These are phyloP conservation scores for Solanum hybrid DNA, from an alignment of 305 asterid species.

Conservation along the genomic window DNA sequence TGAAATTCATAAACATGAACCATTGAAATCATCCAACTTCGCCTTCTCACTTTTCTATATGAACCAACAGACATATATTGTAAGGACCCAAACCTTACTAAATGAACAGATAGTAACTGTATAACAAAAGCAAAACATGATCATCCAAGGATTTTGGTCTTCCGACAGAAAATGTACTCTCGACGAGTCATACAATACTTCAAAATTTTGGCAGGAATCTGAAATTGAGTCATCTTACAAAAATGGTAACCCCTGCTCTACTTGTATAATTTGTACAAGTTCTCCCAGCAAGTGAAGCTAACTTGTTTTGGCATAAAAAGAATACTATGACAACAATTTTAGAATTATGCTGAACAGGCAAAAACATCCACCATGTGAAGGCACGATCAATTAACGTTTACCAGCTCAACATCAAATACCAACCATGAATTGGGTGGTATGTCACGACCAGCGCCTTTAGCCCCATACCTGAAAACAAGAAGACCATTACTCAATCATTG, in stretches of 20 bases:
- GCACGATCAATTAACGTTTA: slow-evolving; percentile 39
- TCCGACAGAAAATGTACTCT: not conserved
- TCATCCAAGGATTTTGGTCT: not conserved
- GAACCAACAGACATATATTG: not conserved
- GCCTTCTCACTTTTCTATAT: not conserved
- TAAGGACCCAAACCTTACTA: not conserved
- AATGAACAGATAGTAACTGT: not conserved
- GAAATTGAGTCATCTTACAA: not conserved
- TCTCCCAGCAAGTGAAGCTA: not conserved
- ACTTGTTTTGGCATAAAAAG: not conserved
- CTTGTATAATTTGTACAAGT: not conserved
- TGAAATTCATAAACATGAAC: not conserved
- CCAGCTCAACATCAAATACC: slow-evolving; percentile 79
- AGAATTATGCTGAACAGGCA: not conserved
- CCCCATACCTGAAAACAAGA: slow-evolving; percentile 48
- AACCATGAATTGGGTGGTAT: slow-evolving; percentile 84
- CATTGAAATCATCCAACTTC: not conserved
- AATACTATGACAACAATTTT: not conserved
- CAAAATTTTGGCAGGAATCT: not conserved
- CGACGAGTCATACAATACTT: not conserved
- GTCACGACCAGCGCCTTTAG: slow-evolving; percentile 40
- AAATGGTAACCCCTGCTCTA: not conserved
- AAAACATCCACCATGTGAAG: not conserved
- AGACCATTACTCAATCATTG: not conserved
- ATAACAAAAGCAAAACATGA: not conserved